A percentile compares a stretch with the other conserved stretches of the same genome.
These are phyloP conservation scores for Linnemannia exigua DNA, from an alignment of 192 early-diverging fungal genomes.

Conservation along the genomic window DNA sequence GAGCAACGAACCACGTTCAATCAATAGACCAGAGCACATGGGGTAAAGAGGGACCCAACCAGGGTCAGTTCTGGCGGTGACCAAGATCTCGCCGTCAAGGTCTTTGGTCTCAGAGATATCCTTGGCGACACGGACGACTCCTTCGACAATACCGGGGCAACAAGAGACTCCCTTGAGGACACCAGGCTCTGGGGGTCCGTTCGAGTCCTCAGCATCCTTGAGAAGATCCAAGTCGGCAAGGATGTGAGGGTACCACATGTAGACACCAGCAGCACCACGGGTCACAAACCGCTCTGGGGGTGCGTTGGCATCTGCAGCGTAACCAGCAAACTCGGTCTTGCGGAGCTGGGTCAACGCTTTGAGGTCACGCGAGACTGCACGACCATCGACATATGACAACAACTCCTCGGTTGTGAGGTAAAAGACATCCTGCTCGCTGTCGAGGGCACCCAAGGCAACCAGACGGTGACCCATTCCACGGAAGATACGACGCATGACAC, in stretches of 20 bases:
- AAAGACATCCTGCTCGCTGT: constrained; percentile 45
- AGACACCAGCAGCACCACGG: constrained; percentile 48
- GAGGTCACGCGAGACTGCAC: constrained; percentile 52
- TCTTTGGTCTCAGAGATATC: constrained; percentile 47
- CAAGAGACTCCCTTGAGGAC: constrained; percentile 53
- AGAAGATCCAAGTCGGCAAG: constrained; percentile 51
- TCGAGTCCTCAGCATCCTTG: constrained; percentile 51
- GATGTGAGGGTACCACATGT: constrained; percentile 58
- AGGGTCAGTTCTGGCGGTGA: constrained; percentile 56
- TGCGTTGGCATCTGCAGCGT: constrained; percentile 40
- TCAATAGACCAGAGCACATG: constrained; percentile 57
- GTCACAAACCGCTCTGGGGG: constrained; percentile 53
- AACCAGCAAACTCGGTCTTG: constrained; percentile 45
- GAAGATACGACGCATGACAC: constrained; percentile 55
- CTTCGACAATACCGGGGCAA: constrained; percentile 55
- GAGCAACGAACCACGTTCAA: constrained; percentile 56
- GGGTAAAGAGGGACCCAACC: constrained; percentile 62
- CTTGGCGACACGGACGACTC: constrained; percentile 54
- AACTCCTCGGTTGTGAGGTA: constrained; percentile 47
- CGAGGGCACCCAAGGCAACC: constrained; percentile 35
- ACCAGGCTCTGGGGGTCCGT: constrained; percentile 52
- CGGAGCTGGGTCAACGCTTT: constrained; percentile 47
- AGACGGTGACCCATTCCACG: constrained; percentile 52
- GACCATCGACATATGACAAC: constrained; percentile 50
- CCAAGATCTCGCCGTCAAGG: constrained; percentile 52